A percentile compares a stretch with the other conserved stretches of the same genome.
phyloP scores from a whole-genome alignment of 106 monocot genomes.

The Cymbidium sinense region DNA sequence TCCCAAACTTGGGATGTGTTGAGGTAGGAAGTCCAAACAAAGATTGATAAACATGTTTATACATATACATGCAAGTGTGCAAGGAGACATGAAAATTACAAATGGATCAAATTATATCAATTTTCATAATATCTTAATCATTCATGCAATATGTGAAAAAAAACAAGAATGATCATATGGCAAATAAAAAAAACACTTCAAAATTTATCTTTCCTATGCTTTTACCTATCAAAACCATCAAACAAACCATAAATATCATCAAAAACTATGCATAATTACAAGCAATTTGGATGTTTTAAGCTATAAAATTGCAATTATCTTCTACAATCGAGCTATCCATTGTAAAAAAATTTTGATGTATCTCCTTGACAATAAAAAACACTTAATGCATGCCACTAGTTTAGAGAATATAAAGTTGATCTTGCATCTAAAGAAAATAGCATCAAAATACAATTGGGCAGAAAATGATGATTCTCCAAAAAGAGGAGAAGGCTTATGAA shows the following conservation, averaged over 20 bases:
- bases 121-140: not conserved
- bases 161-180: not conserved
- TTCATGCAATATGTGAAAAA: not conserved
- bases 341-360: not conserved
- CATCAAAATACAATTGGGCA: not conserved
- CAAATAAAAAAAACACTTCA: too few relatives aligned
- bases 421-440: not conserved
- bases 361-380: not conserved
- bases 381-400: not conserved
- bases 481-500: not conserved
- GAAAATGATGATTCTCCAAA: not conserved
- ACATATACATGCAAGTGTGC: too few relatives aligned
- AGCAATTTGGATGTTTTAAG: not conserved
- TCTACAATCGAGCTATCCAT: not conserved
- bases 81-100: not conserved
- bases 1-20: too few relatives aligned
- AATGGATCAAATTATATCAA: not conserved
- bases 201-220: too few relatives aligned
- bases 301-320: not conserved
- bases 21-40: too few relatives aligned
- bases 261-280: not conserved
- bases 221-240: too few relatives aligned
- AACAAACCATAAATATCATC: not conserved
- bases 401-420: not conserved
- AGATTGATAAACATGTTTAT: too few relatives aligned